A percentile compares a stretch with the other conserved stretches of the same genome.
phyloP scores from a whole-genome alignment of 2,329 filamentous ascomycete species.

The Trichoderma sp. region DNA sequence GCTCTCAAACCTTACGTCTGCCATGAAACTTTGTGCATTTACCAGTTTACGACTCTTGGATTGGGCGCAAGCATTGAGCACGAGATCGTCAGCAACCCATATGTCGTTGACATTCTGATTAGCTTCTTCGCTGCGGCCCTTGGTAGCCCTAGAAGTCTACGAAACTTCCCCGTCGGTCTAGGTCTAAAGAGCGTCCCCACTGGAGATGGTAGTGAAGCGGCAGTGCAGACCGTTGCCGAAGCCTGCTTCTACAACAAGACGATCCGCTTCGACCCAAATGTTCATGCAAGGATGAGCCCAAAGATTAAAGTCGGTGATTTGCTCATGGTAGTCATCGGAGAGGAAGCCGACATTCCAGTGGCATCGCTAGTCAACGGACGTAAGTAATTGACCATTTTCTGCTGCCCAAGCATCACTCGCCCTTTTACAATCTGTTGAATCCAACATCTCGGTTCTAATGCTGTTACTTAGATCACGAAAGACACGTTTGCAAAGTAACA shows the following conservation, averaged over 20 bases:
- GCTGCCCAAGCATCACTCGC: neutral
- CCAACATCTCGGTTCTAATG: neutral
- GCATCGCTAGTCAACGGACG: neutral
- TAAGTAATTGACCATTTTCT: neutral
- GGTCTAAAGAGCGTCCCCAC: constrained; percentile 34
- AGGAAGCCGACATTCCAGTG: neutral
- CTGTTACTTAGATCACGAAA: neutral
- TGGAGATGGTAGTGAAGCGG: neutral
- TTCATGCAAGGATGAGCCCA: neutral
- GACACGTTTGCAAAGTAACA: constrained; percentile 13
- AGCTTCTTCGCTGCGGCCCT: constrained; percentile 74
- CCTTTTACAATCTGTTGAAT: neutral
- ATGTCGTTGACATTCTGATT: constrained; percentile 79
- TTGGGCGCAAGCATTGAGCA: constrained; percentile 84
- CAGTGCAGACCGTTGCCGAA: neutral
- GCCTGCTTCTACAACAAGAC: constrained; percentile 1
- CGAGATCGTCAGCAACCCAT: constrained; percentile 74
- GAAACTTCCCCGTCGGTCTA: constrained; percentile 46
- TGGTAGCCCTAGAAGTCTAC: constrained; percentile 33
- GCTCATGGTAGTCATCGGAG: constrained; percentile 3
- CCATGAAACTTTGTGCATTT: constrained; percentile 70
- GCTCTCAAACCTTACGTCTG: constrained; percentile 80
- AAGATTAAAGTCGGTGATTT: neutral
- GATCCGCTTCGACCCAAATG: neutral
- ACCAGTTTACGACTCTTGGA: constrained; percentile 83